These are phyloP conservation scores for Picochlorum sp. DNA, from an alignment of 139 green algal genomes.

Conservation along the genomic window DNA sequence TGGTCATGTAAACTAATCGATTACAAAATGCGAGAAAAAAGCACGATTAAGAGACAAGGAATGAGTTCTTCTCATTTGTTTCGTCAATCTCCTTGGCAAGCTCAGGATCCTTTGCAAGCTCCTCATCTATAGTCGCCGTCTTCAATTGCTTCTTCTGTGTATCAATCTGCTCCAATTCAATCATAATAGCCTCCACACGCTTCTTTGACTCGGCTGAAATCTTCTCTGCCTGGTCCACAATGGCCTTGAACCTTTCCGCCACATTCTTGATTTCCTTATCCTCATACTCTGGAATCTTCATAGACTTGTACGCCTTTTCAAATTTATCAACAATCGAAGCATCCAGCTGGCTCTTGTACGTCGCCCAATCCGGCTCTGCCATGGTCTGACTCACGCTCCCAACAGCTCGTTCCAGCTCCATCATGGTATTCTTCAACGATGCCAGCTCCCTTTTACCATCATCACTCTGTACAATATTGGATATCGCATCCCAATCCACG, in stretches of 20 bases:
- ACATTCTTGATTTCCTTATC: conserved; percentile 18
- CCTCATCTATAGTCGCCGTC: conserved; percentile 29
- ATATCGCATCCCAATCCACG: conserved; percentile 35
- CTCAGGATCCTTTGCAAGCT: conserved; percentile 21
- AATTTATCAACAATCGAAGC: conserved; percentile 25
- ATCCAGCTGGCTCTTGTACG: conserved; percentile 23
- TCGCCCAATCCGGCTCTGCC: conserved; percentile 13
- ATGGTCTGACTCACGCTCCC: not conserved
- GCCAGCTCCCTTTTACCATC: conserved; percentile 35
- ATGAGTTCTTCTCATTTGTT: conserved; percentile 19
- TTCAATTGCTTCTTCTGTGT: conserved; percentile 16
- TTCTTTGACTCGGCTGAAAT: conserved; percentile 8
- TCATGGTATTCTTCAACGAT: conserved; percentile 25
- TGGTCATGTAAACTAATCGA: conserved; percentile 9
- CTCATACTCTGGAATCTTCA: conserved; percentile 31
- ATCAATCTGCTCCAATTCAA: conserved; percentile 6
- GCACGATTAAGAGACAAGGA: conserved; percentile 8
- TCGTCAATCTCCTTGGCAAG: conserved; percentile 25
- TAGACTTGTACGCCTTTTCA: conserved; percentile 23
- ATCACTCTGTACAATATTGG: conserved; percentile 23
- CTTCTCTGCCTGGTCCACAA: conserved; percentile 24
- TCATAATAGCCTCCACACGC: conserved; percentile 15
- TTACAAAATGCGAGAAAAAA: conserved; percentile 2
- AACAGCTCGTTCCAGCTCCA: conserved; percentile 20
- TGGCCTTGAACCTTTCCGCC: conserved; percentile 8